These are phyloP conservation scores for Blastomyces parvus DNA, from an alignment of 2,329 filamentous ascomycete genomes.

Conservation along the genomic window DNA sequence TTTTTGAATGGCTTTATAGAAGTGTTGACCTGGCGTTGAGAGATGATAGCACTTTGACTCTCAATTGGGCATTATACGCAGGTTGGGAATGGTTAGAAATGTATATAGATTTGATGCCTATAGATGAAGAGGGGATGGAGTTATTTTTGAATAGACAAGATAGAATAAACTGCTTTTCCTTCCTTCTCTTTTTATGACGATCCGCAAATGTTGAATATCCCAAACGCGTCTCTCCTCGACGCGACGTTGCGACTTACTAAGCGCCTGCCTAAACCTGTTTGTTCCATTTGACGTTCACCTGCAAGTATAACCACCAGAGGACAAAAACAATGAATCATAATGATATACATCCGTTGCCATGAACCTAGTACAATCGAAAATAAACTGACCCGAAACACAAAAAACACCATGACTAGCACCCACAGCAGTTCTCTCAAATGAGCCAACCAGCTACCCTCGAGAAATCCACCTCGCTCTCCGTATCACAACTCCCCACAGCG, in stretches of 20 bases:
- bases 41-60: not conserved
- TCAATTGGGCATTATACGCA: not conserved
- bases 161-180: no score
- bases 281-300: not conserved
- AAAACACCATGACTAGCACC: not conserved
- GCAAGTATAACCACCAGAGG: not conserved
- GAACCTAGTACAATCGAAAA: not conserved
- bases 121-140: not conserved
- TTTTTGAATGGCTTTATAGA: not conserved
- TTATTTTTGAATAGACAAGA: not conserved
- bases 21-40: not conserved
- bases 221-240: no score
- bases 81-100: not conserved
- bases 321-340: not conserved
- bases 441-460: not conserved
- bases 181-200: no score
- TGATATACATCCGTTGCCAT: not conserved
- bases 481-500: not conserved
- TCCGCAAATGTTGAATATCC: no score
- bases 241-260: no score
- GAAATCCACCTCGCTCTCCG: not conserved
- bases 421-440: not conserved
- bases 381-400: not conserved
- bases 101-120: not conserved
- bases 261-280: no score